Evolutionary conservation across 208 protist species (phyloP), one percentile per base, ranked within the genome.

Genomic region (Acanthamoeba healyi): DNA sequence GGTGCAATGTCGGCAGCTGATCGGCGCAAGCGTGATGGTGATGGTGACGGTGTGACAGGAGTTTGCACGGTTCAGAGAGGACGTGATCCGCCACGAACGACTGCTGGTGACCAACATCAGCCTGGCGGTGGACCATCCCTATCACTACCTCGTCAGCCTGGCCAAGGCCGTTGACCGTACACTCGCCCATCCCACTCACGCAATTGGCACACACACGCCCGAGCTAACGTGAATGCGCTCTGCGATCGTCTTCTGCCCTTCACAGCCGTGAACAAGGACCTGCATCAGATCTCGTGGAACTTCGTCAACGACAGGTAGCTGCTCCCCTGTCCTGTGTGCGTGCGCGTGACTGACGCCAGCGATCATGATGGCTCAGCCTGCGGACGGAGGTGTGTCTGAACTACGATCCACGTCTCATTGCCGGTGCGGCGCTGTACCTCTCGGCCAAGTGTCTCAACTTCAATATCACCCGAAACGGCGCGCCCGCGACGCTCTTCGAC

Each of bases 201-300:
- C n/a, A n/a, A n/a, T n/a, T n/a, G n/a, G n/a, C n/a, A n/a, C n/a
- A n/a, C n/a, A n/a, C n/a, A n/a, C n/a, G n/a, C n/a, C n/a, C n/a
- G n/a, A n/a, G n/a, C n/a, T n/a, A n/a, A n/a, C n/a, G n/a, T n/a
- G n/a, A n/a, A n/a, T n/a, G n/a, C n/a, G n/a, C n/a, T n/a, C n/a
- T n/a, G n/a, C n/a, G n/a, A n/a, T n/a, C n/a, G n/a, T n/a, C n/a
- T n/a, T n/a, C n/a, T n/a, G n/a, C n/a, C n/a, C n/a, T n/a, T n/a
- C 7, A 15, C 65, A 82, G 49, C 89, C 0, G 26, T 14, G 63
- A 65, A 77, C 42, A 74, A 93, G 51, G 44, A 96, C 17, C 49
- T 98, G 0, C 95, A 96, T 29, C 97, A 98, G 70, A 88, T 95
- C 3, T 95, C 96, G 2, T 98, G 97, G 97, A 98, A 98, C 79